These are phyloP conservation scores for Chlamydomonas sphaeroides DNA, from an alignment of 139 green algal species.

Conservation along the genomic window DNA sequence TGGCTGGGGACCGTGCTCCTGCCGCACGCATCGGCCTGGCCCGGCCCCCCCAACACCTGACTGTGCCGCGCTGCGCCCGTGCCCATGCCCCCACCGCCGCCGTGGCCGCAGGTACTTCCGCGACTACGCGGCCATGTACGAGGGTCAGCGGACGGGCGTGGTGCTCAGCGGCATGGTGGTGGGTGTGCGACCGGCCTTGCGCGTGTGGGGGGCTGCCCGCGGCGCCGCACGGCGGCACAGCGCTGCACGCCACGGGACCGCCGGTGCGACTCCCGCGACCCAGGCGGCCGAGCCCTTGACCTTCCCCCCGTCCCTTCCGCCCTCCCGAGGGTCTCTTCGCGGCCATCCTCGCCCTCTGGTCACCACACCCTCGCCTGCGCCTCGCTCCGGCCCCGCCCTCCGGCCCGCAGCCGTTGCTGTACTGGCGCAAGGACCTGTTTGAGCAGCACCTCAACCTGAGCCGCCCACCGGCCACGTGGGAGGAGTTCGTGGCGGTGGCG, in stretches of 20 bases:
- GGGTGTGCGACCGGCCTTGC: no score
- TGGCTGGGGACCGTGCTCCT: neutral
- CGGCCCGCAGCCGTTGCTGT: neutral
- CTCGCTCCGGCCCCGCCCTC: no score
- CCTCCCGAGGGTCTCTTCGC: no score
- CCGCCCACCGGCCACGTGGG: conserved; percentile 14
- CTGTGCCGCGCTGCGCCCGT: neutral
- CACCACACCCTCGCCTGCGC: no score
- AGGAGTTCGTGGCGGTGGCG: neutral
- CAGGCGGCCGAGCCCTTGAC: no score
- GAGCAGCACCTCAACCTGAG: neutral
- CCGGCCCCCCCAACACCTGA: neutral
- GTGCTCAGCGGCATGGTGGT: neutral
- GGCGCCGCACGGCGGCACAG: no score
- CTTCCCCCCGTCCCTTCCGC: no score
- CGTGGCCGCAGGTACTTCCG: conserved; percentile 1
- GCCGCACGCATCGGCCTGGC: neutral
- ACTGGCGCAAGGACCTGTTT: conserved; percentile 25
- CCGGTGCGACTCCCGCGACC: no score
- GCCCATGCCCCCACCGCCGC: no score
- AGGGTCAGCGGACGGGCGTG: neutral
- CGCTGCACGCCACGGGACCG: no score
- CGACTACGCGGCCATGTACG: neutral
- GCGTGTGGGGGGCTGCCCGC: no score
- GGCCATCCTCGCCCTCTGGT: no score